Evolutionary conservation across 208 protist species (phyloP).

Genomic region (Leishmania aethiopica): DNA sequence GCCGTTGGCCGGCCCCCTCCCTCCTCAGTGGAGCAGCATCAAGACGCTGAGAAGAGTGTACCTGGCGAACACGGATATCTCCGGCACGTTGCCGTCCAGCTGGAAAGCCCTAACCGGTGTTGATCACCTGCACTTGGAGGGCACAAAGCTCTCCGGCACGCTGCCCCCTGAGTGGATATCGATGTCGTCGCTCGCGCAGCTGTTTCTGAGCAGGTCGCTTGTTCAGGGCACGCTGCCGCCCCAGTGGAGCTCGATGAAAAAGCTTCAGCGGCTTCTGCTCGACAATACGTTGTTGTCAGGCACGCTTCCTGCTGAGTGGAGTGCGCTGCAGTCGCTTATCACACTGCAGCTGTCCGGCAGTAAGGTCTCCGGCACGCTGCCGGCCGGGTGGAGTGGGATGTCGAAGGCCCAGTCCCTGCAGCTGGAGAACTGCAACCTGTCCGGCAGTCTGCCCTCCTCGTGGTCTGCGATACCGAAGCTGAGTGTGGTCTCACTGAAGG

Average conservation of each 20-base stretch:
- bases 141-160: not conserved
- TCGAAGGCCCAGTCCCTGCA: not conserved
- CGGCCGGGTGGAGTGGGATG: not conserved
- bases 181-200: conserved; percentile 9
- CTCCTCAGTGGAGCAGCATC: not conserved
- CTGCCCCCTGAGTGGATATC: conserved; percentile 11
- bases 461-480: too few relatives aligned
- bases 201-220: too few relatives aligned
- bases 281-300: not conserved
- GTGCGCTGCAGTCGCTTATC: not conserved
- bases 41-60: not conserved
- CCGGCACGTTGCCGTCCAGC: not conserved
- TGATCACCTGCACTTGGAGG: not conserved
- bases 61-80: not conserved
- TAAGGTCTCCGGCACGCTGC: not conserved
- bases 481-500: too few relatives aligned
- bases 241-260: not conserved
- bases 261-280: not conserved
- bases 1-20: not conserved
- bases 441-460: not conserved
- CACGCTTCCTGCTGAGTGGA: not conserved
- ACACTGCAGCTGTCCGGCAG: not conserved
- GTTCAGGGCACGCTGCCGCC: conserved; percentile 11
- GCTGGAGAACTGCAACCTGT: too few relatives aligned
- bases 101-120: not conserved